phyloP scores from a whole-genome alignment of 2,329 filamentous ascomycete species.

The Colletotrichum sidae region DNA sequence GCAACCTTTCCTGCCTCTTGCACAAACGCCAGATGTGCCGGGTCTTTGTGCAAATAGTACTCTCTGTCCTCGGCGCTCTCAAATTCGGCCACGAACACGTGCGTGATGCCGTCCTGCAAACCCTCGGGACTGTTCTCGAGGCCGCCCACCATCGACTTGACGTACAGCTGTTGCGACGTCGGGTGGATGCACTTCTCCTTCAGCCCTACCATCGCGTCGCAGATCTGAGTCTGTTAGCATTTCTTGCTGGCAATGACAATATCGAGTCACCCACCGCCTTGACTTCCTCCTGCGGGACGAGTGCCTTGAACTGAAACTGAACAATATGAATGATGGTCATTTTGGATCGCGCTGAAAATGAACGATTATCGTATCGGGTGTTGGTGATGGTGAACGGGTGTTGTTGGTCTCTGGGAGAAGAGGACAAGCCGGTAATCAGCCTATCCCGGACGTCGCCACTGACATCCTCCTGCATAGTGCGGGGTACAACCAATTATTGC shows the following conservation, averaged over 20 bases:
- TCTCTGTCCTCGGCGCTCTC: constrained; percentile 71
- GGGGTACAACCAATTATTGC: constrained; percentile 12
- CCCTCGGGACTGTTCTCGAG: constrained; percentile 72
- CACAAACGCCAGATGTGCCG: constrained; percentile 71
- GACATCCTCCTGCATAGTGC: constrained; percentile 5
- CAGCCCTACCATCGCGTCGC: constrained; percentile 57
- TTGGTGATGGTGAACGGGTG: neutral
- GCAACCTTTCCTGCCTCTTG: constrained; percentile 59
- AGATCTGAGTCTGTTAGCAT: constrained; percentile 42
- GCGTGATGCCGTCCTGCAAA: constrained; percentile 70
- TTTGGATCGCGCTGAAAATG: neutral
- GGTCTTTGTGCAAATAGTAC: constrained; percentile 76
- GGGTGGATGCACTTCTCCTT: constrained; percentile 72
- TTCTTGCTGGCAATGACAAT: neutral
- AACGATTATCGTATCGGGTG: too few species aligned
- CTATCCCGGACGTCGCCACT: neutral
- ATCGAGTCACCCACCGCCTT: constrained; percentile 61
- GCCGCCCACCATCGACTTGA: constrained; percentile 69
- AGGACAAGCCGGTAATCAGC: too few species aligned
- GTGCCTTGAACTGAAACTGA: constrained; percentile 73
- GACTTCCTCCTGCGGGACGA: constrained; percentile 59
- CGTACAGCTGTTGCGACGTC: constrained; percentile 67
- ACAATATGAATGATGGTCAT: constrained; percentile 79
- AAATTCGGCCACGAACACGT: constrained; percentile 78
- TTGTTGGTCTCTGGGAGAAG: neutral